Evolutionary conservation across 805 yeast species (phyloP).

Genomic region (Candida wancherniae): DNA sequence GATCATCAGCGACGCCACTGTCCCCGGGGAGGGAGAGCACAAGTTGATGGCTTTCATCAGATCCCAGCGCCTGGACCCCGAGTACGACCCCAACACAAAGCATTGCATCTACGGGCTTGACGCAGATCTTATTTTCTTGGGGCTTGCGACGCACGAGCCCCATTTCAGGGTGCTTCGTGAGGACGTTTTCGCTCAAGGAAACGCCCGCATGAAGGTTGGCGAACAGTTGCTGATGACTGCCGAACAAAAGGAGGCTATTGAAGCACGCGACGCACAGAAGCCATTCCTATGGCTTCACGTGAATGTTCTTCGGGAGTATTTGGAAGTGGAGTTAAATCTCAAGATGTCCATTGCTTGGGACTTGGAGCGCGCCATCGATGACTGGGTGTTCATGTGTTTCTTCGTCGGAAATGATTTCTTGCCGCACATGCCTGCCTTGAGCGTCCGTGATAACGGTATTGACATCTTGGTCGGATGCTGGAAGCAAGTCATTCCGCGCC

Average conservation of each 20-base stretch:
- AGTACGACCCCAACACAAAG: slow-evolving; percentile 86
- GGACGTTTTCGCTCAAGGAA: slow-evolving; percentile 83
- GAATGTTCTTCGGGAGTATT: slow-evolving; percentile 79
- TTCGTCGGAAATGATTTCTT: slow-evolving; percentile 97
- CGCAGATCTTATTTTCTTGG: slow-evolving; percentile 94
- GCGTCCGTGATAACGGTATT: slow-evolving; percentile 91
- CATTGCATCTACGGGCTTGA: slow-evolving; percentile 97
- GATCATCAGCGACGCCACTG: slow-evolving; percentile 90
- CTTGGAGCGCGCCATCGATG: slow-evolving; percentile 93
- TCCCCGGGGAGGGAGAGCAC: slow-evolving; percentile 99
- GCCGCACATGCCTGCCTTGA: slow-evolving; percentile 92
- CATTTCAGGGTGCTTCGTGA: slow-evolving; percentile 91
- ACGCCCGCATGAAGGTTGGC: slow-evolving; percentile 42
- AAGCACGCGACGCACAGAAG: slow-evolving; percentile 49
- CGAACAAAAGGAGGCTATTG: slow-evolving; percentile 44
- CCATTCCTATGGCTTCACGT: slow-evolving; percentile 95
- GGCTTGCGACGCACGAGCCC: slow-evolving; percentile 97
- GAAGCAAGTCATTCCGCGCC: slow-evolving; percentile 64
- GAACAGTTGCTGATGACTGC: slow-evolving; percentile 57
- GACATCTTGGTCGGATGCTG: slow-evolving; percentile 77
- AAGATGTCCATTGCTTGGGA: slow-evolving; percentile 72
- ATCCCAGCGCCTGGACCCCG: slow-evolving; percentile 80
- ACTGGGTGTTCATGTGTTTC: slow-evolving; percentile 98
- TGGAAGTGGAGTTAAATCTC: slow-evolving; percentile 78
- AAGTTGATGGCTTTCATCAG: slow-evolving; percentile 95